These are phyloP conservation scores for Ophiostoma sp. DNA, from an alignment of 2,329 filamentous ascomycete genomes.

Conservation along the genomic window DNA sequence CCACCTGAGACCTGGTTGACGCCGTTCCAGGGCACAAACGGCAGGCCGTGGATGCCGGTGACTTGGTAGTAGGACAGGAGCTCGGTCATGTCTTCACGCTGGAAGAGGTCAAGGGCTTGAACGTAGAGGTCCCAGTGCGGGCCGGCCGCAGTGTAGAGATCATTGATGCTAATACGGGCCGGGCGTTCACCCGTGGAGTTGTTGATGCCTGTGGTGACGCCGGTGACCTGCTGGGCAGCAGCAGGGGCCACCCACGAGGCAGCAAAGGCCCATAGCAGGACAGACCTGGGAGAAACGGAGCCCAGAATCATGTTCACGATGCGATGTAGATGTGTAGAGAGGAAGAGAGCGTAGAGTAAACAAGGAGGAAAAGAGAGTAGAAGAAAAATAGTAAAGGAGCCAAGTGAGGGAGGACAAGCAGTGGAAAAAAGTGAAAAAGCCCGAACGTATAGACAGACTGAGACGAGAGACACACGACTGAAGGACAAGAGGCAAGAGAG, in stretches of 20 bases:
- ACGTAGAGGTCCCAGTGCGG: constrained; percentile 49
- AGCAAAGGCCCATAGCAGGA: not conserved
- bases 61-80: constrained; percentile 48
- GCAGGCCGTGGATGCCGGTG: constrained; percentile 35
- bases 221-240: constrained; percentile 33
- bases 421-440: not conserved
- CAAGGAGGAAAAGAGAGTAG: not conserved
- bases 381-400: not conserved
- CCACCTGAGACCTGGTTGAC: constrained; percentile 36
- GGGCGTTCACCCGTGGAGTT: constrained; percentile 39
- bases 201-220: constrained; percentile 37
- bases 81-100: constrained; percentile 39
- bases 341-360: not conserved
- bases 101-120: constrained; percentile 42
- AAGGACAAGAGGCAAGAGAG: constrained; percentile 1
- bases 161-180: constrained; percentile 44
- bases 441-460: not conserved
- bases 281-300: not conserved
- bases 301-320: not conserved
- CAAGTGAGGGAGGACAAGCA: constrained; percentile 2
- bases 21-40: constrained; percentile 36
- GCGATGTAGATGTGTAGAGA: not conserved
- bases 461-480: not conserved
- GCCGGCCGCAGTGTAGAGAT: constrained; percentile 39
- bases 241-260: constrained; percentile 2